Evolutionary conservation across 345 rosid species (phyloP), one percentile per base, ranked within the genome.

Genomic region (Syzygium aromaticum): DNA sequence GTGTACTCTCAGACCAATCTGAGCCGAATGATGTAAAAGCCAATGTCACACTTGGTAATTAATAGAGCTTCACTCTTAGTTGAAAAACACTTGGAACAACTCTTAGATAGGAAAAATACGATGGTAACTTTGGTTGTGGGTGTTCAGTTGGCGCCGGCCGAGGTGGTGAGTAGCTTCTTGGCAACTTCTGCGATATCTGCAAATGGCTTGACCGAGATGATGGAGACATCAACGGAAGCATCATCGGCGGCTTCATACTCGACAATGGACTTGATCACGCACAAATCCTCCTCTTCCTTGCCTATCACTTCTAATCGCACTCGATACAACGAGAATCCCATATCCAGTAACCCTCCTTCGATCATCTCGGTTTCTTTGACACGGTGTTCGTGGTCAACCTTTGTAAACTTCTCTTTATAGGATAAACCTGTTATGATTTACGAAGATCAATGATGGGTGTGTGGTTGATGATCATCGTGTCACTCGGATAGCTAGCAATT

Each of bases 321-420:
- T 38, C 89, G 59, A 33, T 59, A 89, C 25, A 82, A 23, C 16
- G 51, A 57, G 49, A 89, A 88, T 16, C 90, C 91, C 28, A 88
- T 1, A 22, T 89, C 88, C 86, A 57, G 13, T 64, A 54, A 63
- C n/a, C 85, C 87, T 21, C 90, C 89, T 89, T 89, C 89, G 1
- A 90, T 40, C 5, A 54, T 23, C 59, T 89, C 89, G 14, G 87
- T 17, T 27, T 84, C 92, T 40, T 90, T 90, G 11, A 86, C 25
- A 15, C 63, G 85, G 28, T 33, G 82, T 52, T 89, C 86, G 4
- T 86, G 19, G 53, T 91, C 87, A 0, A 87, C 43, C 89, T 61
- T 87, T 6, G 73, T 78, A 52, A 84, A 87, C 88, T 77, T 87
- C 86, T 89, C 88, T 52, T 61, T 86, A 87, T 86, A 86, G 5